phyloP scores from a whole-genome alignment of 225 moss, liverwort and hornwort species.

The Straminergon stramineum region DNA sequence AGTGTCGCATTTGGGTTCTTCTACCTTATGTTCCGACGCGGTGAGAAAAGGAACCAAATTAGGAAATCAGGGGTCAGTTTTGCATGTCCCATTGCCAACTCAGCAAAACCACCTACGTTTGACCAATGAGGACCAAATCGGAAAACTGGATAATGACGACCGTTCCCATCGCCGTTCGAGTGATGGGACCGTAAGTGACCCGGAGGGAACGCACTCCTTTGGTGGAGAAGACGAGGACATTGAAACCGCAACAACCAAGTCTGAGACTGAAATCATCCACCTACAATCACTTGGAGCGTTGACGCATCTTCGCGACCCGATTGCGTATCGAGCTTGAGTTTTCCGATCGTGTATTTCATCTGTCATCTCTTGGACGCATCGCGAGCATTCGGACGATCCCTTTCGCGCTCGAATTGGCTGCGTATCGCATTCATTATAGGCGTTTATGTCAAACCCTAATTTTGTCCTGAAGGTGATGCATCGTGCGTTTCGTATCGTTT shows the following conservation, averaged over 20 bases:
- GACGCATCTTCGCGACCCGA: neutral
- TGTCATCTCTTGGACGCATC: neutral
- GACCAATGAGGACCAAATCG: neutral
- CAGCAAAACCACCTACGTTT: neutral
- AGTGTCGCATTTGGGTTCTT: too few species aligned
- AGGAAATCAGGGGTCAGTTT: neutral
- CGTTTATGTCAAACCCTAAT: slow-evolving; percentile 28
- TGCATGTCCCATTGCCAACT: neutral
- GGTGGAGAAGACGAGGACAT: neutral
- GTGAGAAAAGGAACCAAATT: neutral
- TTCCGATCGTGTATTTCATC: neutral
- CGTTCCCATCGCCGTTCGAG: neutral
- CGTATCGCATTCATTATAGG: neutral
- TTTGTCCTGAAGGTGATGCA: slow-evolving; percentile 12
- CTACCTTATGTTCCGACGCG: neutral
- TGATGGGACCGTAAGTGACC: neutral
- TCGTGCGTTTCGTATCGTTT: neutral
- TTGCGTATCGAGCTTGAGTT: neutral
- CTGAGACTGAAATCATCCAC: neutral
- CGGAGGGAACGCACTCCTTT: neutral
- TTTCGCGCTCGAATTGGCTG: neutral
- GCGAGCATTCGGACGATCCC: neutral
- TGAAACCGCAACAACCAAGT: slow-evolving; percentile 12
- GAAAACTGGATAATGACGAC: neutral
- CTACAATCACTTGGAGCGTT: neutral